phyloP scores from a whole-genome alignment of 208 protist species.

The Leptomonas pyrrhocoris region DNA sequence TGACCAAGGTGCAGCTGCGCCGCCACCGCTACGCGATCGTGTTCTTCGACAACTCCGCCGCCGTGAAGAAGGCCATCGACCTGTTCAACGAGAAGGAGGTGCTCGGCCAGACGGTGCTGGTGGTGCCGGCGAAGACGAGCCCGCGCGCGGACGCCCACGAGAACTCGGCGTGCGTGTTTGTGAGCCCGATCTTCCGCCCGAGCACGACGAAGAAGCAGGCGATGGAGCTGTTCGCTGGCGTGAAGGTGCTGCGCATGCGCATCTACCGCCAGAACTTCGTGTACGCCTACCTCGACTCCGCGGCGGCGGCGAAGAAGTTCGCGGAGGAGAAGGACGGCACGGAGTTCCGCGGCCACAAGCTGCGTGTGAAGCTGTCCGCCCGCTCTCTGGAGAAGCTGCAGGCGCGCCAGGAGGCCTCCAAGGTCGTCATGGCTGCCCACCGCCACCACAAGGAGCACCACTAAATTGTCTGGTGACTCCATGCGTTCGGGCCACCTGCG shows the following conservation, averaged over 20 bases:
- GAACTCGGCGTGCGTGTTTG: constrained; percentile 77
- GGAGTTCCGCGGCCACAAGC: constrained; percentile 78
- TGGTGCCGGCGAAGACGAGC: constrained; percentile 72
- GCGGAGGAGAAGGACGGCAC: constrained; percentile 81
- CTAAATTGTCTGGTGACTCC: constrained; percentile 1
- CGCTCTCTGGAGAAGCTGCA: constrained; percentile 77
- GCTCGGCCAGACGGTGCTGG: constrained; percentile 61
- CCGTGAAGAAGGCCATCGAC: constrained; percentile 87
- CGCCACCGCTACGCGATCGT: constrained; percentile 81
- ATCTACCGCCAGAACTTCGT: constrained; percentile 84
- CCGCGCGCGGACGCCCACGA: constrained; percentile 77
- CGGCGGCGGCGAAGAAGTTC: constrained; percentile 67
- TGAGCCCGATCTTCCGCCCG: constrained; percentile 83
- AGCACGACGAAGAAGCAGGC: constrained; percentile 73
- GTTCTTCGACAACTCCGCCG: constrained; percentile 83
- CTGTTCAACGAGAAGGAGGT: constrained; percentile 89
- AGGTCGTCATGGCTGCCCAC: constrained; percentile 75
- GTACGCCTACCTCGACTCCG: constrained; percentile 80
- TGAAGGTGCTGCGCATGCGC: constrained; percentile 78
- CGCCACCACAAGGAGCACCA: constrained; percentile 47
- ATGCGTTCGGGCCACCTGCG: neutral
- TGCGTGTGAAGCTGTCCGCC: constrained; percentile 66
- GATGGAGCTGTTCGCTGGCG: constrained; percentile 66
- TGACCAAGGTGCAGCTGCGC: constrained; percentile 64
- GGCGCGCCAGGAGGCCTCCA: constrained; percentile 49